phyloP scores from a whole-genome alignment of 2,329 filamentous ascomycete species.

The Lachnellula occidentalis region DNA sequence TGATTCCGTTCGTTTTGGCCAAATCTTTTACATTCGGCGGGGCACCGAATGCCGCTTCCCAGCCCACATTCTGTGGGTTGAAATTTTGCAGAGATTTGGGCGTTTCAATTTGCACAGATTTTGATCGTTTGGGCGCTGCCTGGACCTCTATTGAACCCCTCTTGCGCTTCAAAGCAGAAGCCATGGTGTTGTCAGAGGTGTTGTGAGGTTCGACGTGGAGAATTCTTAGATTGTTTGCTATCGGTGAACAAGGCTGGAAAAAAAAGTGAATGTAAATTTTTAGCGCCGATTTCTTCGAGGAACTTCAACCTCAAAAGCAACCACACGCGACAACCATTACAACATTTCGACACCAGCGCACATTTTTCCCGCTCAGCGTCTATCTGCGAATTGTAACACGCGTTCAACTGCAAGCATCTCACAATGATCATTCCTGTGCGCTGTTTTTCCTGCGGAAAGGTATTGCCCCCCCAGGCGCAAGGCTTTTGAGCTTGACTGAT shows the following conservation, averaged over 20 bases:
- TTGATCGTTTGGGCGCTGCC: slow-evolving; percentile 27
- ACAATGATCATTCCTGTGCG: slow-evolving; percentile 98
- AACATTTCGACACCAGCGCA: neutral
- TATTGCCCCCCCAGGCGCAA: slow-evolving; percentile 38
- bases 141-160: slow-evolving; percentile 27
- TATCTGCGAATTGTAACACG: neutral
- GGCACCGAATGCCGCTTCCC: slow-evolving; percentile 27
- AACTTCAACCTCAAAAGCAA: slow-evolving; percentile 2
- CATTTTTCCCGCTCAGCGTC: neutral
- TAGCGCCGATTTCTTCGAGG: neutral
- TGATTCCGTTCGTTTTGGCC: slow-evolving; percentile 16
- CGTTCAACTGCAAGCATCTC: slow-evolving; percentile 15
- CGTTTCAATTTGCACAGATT: slow-evolving; percentile 18
- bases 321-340: slow-evolving; percentile 7
- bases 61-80: slow-evolving; percentile 15
- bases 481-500: slow-evolving; percentile 11
- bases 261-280: slow-evolving; percentile 8
- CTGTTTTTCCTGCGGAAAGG: slow-evolving; percentile 99
- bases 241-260: slow-evolving; percentile 13
- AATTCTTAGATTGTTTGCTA: slow-evolving; percentile 15
- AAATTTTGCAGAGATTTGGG: slow-evolving; percentile 11
- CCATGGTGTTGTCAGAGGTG: slow-evolving; percentile 31
- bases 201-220: slow-evolving; percentile 16
- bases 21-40: slow-evolving; percentile 16
- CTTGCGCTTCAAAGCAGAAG: slow-evolving; percentile 33